Conservation (phyloP, 2,329 filamentous ascomycete species). For the Mycocentrospora acerina region DNA sequence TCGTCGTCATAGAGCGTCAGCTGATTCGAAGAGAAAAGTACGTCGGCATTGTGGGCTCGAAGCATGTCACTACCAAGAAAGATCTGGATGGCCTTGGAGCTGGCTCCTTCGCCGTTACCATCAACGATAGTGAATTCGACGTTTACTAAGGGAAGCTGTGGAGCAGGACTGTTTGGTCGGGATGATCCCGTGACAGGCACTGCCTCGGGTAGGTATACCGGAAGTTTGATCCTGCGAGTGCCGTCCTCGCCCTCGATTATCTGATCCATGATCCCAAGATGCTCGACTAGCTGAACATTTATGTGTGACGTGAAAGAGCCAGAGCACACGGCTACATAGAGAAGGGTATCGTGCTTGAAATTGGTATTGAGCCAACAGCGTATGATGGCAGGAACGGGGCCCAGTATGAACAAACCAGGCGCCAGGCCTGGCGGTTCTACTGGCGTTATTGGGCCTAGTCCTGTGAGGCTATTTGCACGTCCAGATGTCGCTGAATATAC, state of each 20-base stretch:
- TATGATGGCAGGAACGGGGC: conserved; percentile 89
- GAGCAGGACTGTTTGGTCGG: conserved; percentile 69
- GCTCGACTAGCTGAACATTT: conserved; percentile 71
- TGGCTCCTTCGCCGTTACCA: conserved; percentile 52
- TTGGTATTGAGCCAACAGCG: conserved; percentile 91
- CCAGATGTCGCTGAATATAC: conserved; percentile 75
- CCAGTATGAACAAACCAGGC: conserved; percentile 80
- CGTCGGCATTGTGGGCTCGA: conserved; percentile 81
- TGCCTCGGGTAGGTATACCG: conserved; percentile 89
- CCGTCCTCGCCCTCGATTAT: conserved; percentile 68
- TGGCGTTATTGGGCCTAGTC: conserved; percentile 72
- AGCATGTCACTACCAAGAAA: conserved; percentile 89
- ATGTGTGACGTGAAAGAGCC: conserved; percentile 88
- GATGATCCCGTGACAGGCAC: conserved; percentile 75
- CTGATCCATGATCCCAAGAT: conserved; percentile 69
- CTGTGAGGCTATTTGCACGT: conserved; percentile 75
- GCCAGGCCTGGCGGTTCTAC: conserved; percentile 73
- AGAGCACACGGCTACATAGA: conserved; percentile 91
- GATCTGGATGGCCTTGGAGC: conserved; percentile 70
- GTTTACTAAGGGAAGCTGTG: conserved; percentile 78
- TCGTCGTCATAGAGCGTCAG: conserved; percentile 87
- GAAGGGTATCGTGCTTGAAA: conserved; percentile 83
- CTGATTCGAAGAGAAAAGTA: conserved; percentile 88
- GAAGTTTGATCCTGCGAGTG: conserved; percentile 68
- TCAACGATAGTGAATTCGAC: conserved; percentile 76